phyloP scores from a whole-genome alignment of 2,329 filamentous ascomycete genomes.

The Phaeosphaeria sp. region DNA sequence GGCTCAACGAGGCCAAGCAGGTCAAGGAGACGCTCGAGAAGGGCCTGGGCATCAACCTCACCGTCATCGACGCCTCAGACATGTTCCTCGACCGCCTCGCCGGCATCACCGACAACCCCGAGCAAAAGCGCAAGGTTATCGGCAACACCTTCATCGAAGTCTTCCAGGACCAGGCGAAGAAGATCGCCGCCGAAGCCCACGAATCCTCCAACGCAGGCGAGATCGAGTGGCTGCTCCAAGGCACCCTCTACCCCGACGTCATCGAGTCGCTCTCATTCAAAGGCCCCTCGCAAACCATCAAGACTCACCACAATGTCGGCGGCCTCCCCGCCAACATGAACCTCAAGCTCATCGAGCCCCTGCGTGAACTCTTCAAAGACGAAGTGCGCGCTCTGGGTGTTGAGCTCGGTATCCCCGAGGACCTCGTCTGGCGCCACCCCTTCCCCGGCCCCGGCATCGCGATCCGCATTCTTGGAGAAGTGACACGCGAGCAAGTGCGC shows the following conservation, averaged over 20 bases:
- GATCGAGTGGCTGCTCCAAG: constrained; percentile 87
- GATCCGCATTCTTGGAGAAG: constrained; percentile 82
- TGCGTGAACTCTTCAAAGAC: constrained; percentile 83
- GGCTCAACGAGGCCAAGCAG: constrained; percentile 80
- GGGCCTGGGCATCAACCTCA: constrained; percentile 88
- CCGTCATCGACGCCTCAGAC: constrained; percentile 80
- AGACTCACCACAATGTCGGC: constrained; percentile 77
- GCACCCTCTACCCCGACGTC: constrained; percentile 80
- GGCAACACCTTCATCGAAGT: constrained; percentile 81
- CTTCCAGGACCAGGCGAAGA: constrained; percentile 79
- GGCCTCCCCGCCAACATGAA: constrained; percentile 69
- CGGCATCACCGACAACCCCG: constrained; percentile 76
- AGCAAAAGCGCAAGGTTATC: constrained; percentile 91
- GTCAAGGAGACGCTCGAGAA: constrained; percentile 81
- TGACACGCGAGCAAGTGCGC: constrained; percentile 78
- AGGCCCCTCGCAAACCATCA: constrained; percentile 74
- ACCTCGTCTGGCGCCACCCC: constrained; percentile 80
- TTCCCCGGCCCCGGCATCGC: constrained; percentile 80
- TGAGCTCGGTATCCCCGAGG: constrained; percentile 72
- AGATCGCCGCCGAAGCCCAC: constrained; percentile 75
- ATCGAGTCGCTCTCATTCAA: constrained; percentile 77
- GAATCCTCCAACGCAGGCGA: constrained; percentile 72
- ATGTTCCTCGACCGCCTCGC: constrained; percentile 78
- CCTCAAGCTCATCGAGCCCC: constrained; percentile 78
- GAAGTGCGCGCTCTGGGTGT: constrained; percentile 76